These are phyloP conservation scores for Discostella stelligeroides DNA, from an alignment of 108 stramenopile species.

Conservation along the genomic window DNA sequence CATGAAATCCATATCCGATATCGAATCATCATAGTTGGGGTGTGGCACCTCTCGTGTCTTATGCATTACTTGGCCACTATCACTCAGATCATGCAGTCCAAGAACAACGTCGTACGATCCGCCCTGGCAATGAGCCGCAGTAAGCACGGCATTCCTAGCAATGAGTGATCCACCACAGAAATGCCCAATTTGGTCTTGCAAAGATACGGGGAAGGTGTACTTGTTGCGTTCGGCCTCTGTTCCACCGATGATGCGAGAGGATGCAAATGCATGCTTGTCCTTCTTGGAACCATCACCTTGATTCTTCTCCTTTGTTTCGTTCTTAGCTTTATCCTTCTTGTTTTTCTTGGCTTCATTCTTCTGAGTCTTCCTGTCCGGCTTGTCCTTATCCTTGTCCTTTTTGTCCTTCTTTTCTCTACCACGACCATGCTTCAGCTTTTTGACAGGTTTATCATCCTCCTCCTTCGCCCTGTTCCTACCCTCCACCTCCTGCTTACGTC, in stretches of 20 bases:
- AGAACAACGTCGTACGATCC: constrained; percentile 25
- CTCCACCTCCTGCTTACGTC: background rate
- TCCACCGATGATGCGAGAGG: constrained; percentile 3
- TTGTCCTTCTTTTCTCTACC: no score
- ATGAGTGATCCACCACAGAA: constrained; percentile 35
- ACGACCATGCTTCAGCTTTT: background rate
- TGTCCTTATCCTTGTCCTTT: background rate
- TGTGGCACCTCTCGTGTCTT: constrained; percentile 19
- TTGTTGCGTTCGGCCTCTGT: background rate
- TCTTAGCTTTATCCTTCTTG: background rate
- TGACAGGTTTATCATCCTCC: background rate
- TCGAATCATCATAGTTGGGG: constrained; percentile 20
- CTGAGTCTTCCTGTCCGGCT: background rate
- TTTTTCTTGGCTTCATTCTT: background rate
- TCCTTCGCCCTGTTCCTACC: background rate
- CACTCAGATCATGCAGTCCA: constrained; percentile 17
- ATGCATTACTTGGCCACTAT: constrained; percentile 10
- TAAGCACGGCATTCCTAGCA: constrained; percentile 30
- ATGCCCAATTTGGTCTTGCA: background rate
- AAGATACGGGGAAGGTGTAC: constrained; percentile 2
- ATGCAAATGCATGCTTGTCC: background rate
- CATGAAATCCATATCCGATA: constrained; percentile 26
- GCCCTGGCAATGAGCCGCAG: constrained; percentile 53
- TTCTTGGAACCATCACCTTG: background rate
- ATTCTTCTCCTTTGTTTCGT: background rate